phyloP scores from a whole-genome alignment of 208 protist species.

The Trypanosoma avium region DNA sequence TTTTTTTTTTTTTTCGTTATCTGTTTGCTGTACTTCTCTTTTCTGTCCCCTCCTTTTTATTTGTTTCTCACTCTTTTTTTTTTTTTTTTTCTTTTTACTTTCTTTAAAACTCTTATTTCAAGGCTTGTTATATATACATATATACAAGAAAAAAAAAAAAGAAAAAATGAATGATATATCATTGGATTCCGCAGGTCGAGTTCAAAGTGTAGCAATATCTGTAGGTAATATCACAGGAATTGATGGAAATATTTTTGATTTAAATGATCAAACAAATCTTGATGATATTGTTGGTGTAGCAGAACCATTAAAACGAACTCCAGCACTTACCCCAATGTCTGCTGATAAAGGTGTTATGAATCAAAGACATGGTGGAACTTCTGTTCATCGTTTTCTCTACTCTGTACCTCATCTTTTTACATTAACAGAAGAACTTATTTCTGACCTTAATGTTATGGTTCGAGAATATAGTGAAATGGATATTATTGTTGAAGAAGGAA shows the following conservation, averaged over 20 bases:
- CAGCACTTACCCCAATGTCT: slow-evolving; percentile 18
- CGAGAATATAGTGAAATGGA: slow-evolving; percentile 85
- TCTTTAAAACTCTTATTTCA: too few species aligned
- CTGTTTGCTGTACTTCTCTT: too few species aligned
- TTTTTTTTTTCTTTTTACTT: background rate
- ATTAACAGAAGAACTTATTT: slow-evolving; percentile 52
- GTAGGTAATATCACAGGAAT: background rate
- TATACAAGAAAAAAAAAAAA: background rate
- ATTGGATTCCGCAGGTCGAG: background rate
- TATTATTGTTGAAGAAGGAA: slow-evolving; percentile 73
- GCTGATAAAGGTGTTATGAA: slow-evolving; percentile 11
- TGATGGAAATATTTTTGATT: background rate
- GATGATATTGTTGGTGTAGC: slow-evolving; percentile 23
- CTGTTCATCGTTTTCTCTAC: slow-evolving; percentile 68
- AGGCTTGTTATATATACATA: background rate
- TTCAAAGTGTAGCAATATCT: background rate
- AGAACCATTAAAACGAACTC: slow-evolving; percentile 21
- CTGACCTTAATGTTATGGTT: slow-evolving; percentile 62
- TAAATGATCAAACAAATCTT: slow-evolving; percentile 8
- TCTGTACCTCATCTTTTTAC: slow-evolving; percentile 79
- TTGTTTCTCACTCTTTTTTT: too few species aligned
- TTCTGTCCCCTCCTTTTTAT: too few species aligned
- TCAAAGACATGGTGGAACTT: slow-evolving; percentile 12
- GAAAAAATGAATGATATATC: background rate
- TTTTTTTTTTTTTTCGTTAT: too few species aligned